Percentiles rank a stretch among this genome's conserved stretches.
These are phyloP conservation scores for Discostella stelligeroides DNA, from an alignment of 108 stramenopile species.

Conservation along the genomic window DNA sequence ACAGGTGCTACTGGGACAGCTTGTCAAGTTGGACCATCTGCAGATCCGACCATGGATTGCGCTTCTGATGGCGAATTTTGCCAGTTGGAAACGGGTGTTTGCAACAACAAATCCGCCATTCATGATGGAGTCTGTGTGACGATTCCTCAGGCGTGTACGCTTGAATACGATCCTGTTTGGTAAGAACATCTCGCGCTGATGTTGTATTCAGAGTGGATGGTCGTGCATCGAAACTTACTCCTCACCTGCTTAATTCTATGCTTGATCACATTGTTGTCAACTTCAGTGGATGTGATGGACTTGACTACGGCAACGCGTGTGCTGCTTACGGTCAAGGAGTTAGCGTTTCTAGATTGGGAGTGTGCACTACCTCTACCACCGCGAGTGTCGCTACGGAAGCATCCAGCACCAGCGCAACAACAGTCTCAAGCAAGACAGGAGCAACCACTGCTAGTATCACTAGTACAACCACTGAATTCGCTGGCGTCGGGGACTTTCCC, in stretches of 20 bases:
- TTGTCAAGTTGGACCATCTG: background rate
- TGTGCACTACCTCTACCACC: background rate
- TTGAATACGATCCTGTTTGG: slow-evolving; percentile 7
- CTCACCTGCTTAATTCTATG: background rate
- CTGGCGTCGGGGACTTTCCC: background rate
- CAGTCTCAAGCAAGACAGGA: background rate
- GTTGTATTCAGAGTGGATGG: too few species aligned
- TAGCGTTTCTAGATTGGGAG: slow-evolving; percentile 1
- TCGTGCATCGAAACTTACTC: too few species aligned
- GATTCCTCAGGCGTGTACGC: background rate
- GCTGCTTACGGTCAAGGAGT: background rate
- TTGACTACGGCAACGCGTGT: slow-evolving; percentile 4
- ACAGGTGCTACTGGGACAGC: background rate
- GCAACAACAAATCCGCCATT: background rate
- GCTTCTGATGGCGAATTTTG: background rate
- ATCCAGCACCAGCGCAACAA: background rate
- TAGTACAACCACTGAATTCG: background rate
- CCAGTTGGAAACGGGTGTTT: slow-evolving; percentile 7
- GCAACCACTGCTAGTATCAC: background rate
- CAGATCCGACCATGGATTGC: background rate
- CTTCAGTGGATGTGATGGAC: slow-evolving; percentile 1
- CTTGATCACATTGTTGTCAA: background rate
- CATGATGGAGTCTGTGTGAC: background rate
- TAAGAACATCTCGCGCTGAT: too few species aligned
- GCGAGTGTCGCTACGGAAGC: background rate